These are phyloP conservation scores for Aspergillus sp. DNA, from an alignment of 2,329 filamentous ascomycete species.

Conservation along the genomic window DNA sequence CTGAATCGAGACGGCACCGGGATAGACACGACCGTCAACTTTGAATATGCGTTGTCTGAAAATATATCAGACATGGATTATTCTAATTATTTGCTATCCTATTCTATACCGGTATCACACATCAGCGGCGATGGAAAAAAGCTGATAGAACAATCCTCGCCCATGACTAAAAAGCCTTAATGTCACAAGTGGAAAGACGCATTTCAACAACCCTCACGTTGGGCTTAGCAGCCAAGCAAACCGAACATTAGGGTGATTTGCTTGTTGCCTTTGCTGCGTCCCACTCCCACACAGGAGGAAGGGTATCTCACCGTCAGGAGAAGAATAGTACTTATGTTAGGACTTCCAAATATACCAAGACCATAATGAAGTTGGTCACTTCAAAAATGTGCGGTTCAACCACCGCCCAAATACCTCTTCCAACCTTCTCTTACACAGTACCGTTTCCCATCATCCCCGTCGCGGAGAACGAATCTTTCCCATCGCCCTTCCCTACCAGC, in stretches of 20 bases:
- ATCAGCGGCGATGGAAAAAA: not conserved
- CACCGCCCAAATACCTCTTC: slow-evolving; percentile 62
- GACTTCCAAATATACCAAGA: slow-evolving; percentile 3
- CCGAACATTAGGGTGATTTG: too few relatives aligned
- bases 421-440: slow-evolving; percentile 65
- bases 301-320: not conserved
- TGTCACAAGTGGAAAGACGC: not conserved
- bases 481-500: slow-evolving; percentile 73
- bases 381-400: slow-evolving; percentile 12
- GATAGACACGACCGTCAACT: slow-evolving; percentile 26
- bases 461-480: slow-evolving; percentile 74
- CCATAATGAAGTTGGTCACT: not conserved
- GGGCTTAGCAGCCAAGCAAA: not conserved
- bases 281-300: not conserved
- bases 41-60: slow-evolving; percentile 11
- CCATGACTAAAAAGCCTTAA: not conserved
- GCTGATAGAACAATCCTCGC: not conserved
- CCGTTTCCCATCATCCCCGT: slow-evolving; percentile 59
- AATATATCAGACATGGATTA: not conserved
- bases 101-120: not conserved
- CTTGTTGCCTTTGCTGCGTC: not conserved
- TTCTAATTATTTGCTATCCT: slow-evolving; percentile 1
- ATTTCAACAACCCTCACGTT: not conserved
- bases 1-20: slow-evolving; percentile 18
- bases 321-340: slow-evolving; percentile 3